Evolutionary conservation across 2,329 filamentous ascomycete species (phyloP).

Genomic region (Phyllosticta citrichinensis): DNA sequence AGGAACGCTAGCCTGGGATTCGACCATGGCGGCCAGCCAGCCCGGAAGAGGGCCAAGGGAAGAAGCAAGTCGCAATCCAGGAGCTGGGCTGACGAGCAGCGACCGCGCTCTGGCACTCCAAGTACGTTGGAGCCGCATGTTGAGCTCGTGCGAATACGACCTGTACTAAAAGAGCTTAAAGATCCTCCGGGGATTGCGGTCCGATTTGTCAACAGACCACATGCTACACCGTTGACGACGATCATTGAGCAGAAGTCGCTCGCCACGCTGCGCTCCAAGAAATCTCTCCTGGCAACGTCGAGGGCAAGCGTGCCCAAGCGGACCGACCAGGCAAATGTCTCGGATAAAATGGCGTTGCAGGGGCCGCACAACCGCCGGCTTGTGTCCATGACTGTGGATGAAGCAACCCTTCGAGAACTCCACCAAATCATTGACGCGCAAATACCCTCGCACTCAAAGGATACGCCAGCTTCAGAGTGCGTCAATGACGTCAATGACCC

Average conservation of each 20-base stretch:
- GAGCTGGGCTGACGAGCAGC: neutral
- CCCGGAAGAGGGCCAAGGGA: neutral
- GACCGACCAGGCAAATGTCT: neutral
- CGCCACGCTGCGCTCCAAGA: slow-evolving; percentile 27
- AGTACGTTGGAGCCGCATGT: slow-evolving; percentile 1
- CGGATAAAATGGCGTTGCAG: neutral
- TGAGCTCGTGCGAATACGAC: neutral
- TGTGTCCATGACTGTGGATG: slow-evolving; percentile 5
- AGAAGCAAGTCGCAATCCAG: neutral
- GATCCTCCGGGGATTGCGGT: slow-evolving; percentile 8
- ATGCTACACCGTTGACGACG: slow-evolving; percentile 32
- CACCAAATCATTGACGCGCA: slow-evolving; percentile 7
- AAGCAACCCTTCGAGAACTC: slow-evolving; percentile 7
- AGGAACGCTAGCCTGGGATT: neutral
- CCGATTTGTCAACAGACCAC: slow-evolving; percentile 18
- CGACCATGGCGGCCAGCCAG: neutral
- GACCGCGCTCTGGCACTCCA: neutral
- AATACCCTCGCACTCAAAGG: neutral
- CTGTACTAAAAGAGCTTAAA: neutral
- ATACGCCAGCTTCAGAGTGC: neutral
- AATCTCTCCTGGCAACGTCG: neutral
- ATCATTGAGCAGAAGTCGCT: slow-evolving; percentile 35
- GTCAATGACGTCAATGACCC: neutral
- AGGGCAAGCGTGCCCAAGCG: neutral
- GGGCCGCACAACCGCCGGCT: neutral